A percentile compares a stretch with the other conserved stretches of the same genome.
Evolutionary conservation across 2,329 filamentous ascomycete genomes (phyloP).

Genomic region (Fusarium drepaniforme): DNA sequence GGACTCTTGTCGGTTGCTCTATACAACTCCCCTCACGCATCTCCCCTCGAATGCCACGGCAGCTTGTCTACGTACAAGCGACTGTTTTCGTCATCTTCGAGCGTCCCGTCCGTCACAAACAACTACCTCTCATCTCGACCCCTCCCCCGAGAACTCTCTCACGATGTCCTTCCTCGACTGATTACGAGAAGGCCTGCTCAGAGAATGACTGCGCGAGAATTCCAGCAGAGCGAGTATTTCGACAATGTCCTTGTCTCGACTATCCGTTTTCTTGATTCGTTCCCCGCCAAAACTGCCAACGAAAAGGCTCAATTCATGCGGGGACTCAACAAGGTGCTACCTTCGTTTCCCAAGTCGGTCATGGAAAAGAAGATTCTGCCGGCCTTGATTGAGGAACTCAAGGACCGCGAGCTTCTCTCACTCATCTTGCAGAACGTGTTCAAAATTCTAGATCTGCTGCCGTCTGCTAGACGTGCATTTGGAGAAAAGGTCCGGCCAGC

Average conservation of each 20-base stretch:
- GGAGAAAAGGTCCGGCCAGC: conserved; percentile 88
- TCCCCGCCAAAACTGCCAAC: conserved; percentile 90
- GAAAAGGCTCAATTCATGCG: conserved; percentile 95
- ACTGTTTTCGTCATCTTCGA: conserved; percentile 81
- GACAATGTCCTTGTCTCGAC: conserved; percentile 97
- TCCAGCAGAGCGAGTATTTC: conserved; percentile 96
- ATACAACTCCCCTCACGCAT: conserved; percentile 94
- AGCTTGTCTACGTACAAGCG: conserved; percentile 89
- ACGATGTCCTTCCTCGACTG: conserved; percentile 83
- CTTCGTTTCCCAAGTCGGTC: conserved; percentile 92
- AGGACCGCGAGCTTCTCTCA: conserved; percentile 88
- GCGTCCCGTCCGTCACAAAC: conserved; percentile 83
- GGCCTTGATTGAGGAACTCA: conserved; percentile 90
- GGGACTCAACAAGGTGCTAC: conserved; percentile 86
- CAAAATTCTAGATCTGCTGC: conserved; percentile 84
- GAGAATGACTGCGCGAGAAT: conserved; percentile 87
- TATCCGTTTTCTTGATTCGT: conserved; percentile 91
- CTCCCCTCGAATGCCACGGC: conserved; percentile 84
- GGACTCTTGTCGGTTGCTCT: conserved; percentile 89
- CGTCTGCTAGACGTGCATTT: conserved; percentile 82
- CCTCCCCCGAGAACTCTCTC: conserved; percentile 82
- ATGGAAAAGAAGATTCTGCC: conserved; percentile 95
- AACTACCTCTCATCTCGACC: conserved; percentile 85
- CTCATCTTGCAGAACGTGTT: conserved; percentile 93
- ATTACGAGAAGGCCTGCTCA: conserved; percentile 91